These are phyloP conservation scores for Aspergillus sp. DNA, from an alignment of 2,329 filamentous ascomycete genomes.

Conservation along the genomic window DNA sequence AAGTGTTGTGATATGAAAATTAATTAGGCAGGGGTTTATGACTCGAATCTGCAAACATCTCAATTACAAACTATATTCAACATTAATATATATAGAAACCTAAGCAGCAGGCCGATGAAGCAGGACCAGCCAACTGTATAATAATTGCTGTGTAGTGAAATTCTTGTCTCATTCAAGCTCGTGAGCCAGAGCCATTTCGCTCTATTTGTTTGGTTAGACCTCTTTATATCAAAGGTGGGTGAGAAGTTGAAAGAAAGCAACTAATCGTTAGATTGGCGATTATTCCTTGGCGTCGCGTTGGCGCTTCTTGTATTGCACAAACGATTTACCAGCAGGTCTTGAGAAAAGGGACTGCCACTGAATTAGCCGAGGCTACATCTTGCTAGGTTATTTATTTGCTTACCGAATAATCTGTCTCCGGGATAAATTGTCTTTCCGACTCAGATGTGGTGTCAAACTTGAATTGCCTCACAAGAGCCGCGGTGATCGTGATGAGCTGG, in stretches of 20 bases:
- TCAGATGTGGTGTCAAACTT: conserved; percentile 66
- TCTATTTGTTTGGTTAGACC: neutral
- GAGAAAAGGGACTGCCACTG: conserved; percentile 62
- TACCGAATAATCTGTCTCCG: conserved; percentile 58
- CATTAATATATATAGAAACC: conserved; percentile 3
- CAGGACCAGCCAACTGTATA: conserved; percentile 7
- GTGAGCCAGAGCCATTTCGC: neutral
- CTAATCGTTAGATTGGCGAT: neutral
- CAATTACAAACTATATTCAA: neutral
- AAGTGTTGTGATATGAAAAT: too few species aligned
- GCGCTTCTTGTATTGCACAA: conserved; percentile 69
- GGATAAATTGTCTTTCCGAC: conserved; percentile 23
- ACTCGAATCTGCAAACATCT: neutral
- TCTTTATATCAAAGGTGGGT: neutral
- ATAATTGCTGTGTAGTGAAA: conserved; percentile 3
- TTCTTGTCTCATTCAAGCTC: neutral
- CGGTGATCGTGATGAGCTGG: conserved; percentile 83
- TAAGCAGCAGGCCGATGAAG: neutral
- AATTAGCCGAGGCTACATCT: conserved; percentile 10
- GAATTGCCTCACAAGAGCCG: conserved; percentile 73
- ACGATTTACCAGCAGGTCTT: conserved; percentile 67
- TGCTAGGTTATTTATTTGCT: conserved; percentile 19
- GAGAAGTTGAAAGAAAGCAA: neutral
- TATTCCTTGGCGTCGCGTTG: conserved; percentile 26
- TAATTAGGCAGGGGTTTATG: neutral